These are phyloP conservation scores for Penicillium riverlandense DNA, from an alignment of 495 filamentous ascomycete species.

Conservation along the genomic window DNA sequence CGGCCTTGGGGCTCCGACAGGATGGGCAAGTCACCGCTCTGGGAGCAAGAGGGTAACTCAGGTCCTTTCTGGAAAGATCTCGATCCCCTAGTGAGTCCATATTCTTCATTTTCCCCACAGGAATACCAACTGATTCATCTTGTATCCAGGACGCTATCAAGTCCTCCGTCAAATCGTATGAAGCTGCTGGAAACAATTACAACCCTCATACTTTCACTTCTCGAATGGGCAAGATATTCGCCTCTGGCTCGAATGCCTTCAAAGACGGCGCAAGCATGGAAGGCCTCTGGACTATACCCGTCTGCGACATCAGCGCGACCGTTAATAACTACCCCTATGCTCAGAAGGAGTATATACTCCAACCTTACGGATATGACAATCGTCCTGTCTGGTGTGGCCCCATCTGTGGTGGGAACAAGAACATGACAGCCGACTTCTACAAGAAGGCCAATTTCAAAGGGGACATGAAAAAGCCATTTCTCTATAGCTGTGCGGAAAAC, in stretches of 20 bases:
- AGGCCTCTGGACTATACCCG: conserved; percentile 21
- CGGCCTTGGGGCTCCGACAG: conserved; percentile 6
- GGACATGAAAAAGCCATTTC: too few relatives aligned
- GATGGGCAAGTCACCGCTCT: conserved; percentile 11
- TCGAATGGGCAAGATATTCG: conserved; percentile 1
- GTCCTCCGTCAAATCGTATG: conserved; percentile 18
- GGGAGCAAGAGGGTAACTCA: conserved; percentile 3
- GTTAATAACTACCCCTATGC: background rate
- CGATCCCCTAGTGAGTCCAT: conserved; percentile 1
- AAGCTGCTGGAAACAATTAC: conserved; percentile 17
- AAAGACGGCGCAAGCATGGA: conserved; percentile 16
- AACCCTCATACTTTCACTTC: background rate
- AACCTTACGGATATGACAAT: conserved; percentile 16
- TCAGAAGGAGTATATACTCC: conserved; percentile 16
- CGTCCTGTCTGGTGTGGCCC: conserved; percentile 21
- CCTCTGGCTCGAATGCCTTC: conserved; percentile 11
- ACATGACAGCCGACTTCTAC: conserved; percentile 14
- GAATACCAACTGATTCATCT: background rate
- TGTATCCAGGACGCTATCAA: conserved; percentile 14
- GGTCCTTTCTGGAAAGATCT: too few relatives aligned
- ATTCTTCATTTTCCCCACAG: background rate
- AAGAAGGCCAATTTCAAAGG: conserved; percentile 2
- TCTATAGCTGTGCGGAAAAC: too few relatives aligned
- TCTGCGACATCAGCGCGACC: conserved; percentile 17
- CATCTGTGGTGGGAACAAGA: conserved; percentile 11